Evolutionary conservation across 23 red algal species (phyloP), one percentile per base, ranked within the genome.

Genomic region (Gracilaria gracilis): DNA sequence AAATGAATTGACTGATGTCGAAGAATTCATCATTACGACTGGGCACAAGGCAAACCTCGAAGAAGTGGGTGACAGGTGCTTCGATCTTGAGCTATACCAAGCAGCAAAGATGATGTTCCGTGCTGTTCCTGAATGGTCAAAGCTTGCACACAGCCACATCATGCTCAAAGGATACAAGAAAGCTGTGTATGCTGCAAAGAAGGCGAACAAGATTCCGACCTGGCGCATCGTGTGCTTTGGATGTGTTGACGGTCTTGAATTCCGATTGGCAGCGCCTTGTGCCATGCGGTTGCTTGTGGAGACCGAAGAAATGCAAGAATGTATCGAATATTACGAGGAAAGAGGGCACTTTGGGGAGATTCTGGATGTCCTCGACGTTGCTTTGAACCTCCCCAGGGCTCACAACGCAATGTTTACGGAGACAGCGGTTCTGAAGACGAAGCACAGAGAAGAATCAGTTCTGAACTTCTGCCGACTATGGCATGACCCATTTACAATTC

Each of bases 101-200:
- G n/a, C n/a, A n/a, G n/a, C n/a, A n/a, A n/a, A n/a, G n/a, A n/a
- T n/a, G n/a, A n/a, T n/a, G n/a, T n/a, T n/a, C 61, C 69, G 83
- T 14, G 84, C 87, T 57, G 83, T 90, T 28, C 79, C 83, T 2
- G 79, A 95, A 40, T 95, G 75, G 67, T 64, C 84, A 25, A 93
- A 94, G 61, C 81, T 99, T 50, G 97, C 97, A 38, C 83, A 93
- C 57, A 89, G 80, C 27, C 86, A 92, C 62, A 88, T 96, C 39
- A 77, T 62, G 71, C 80, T 99, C 70, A 61, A 93, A 29, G 94
- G 95, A 25, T 99, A 89, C 84, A 79, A 85, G n/a, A 94, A 86
- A 35, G 97, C 97, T 49, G 82, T 99, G 71, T 93, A 89, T 67
- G 97, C 93, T 0, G 94, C 97, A 0, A 85, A 89, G 93, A 96